Evolutionary conservation across 106 monocot species (phyloP).

Genomic region (Phalaenopsis aphrodite): DNA sequence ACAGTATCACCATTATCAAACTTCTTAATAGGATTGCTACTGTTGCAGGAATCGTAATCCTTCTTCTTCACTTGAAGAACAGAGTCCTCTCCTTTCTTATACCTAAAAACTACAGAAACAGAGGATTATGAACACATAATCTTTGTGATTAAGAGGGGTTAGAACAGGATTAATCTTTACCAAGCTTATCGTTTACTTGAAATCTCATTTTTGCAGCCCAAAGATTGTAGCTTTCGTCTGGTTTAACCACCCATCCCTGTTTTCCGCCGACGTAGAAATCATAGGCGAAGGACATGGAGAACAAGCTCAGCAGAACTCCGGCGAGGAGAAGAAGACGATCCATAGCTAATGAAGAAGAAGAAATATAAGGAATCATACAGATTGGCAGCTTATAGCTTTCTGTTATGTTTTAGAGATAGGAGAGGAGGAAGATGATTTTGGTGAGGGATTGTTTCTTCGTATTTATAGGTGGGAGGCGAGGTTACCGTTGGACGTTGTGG

Average conservation of each 20-base stretch:
- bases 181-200: conserved; percentile 64
- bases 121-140: neutral
- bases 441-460: neutral
- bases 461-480: neutral
- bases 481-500: neutral
- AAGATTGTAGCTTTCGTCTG: conserved; percentile 33
- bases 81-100: conserved; percentile 56
- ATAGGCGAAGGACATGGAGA: conserved; percentile 9
- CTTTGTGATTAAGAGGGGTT: neutral
- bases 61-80: conserved; percentile 54
- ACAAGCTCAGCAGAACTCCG: conserved; percentile 8
- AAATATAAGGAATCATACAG: no score
- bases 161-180: conserved; percentile 15
- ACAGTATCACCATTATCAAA: conserved; percentile 29
- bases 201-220: conserved; percentile 60
- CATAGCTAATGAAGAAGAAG: neutral
- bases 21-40: conserved; percentile 31
- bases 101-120: conserved; percentile 53
- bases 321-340: conserved; percentile 1
- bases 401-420: no score
- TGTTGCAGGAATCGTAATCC: conserved; percentile 48
- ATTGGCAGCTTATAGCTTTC: no score
- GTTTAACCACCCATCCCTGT: conserved; percentile 59
- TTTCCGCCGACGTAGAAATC: conserved; percentile 60
- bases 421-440: neutral